Evolutionary conservation across 2,329 filamentous ascomycete species (phyloP).

Genomic region (Colletotrichum sp.): DNA sequence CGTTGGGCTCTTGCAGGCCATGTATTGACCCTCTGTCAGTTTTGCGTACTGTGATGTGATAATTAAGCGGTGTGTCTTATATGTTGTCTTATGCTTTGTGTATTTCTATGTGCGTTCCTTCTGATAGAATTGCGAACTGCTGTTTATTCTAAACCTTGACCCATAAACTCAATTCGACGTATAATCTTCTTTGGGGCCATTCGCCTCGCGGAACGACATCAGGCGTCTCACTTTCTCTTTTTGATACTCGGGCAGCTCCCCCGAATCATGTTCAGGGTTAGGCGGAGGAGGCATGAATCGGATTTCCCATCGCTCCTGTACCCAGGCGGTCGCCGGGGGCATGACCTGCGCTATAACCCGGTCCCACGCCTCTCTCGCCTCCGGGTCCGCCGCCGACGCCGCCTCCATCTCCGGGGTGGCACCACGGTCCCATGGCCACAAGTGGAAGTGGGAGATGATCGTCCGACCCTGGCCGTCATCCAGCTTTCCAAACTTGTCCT

Average conservation of each 20-base stretch:
- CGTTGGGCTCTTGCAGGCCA: too few relatives aligned
- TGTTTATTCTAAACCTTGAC: too few relatives aligned
- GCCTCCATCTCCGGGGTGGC: slow-evolving; percentile 16
- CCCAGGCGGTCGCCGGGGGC: slow-evolving; percentile 25
- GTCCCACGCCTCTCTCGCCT: slow-evolving; percentile 21
- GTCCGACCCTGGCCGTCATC: not conserved
- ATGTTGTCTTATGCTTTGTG: too few relatives aligned
- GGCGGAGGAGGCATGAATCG: not conserved
- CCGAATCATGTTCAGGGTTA: not conserved
- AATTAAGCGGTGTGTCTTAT: too few relatives aligned
- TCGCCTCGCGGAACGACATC: too few relatives aligned
- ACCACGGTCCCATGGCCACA: not conserved
- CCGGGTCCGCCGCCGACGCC: slow-evolving; percentile 9
- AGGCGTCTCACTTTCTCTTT: too few relatives aligned
- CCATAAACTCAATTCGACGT: too few relatives aligned
- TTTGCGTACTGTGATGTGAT: too few relatives aligned
- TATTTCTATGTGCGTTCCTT: too few relatives aligned
- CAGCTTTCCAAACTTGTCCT: not conserved
- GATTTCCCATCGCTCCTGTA: slow-evolving; percentile 26
- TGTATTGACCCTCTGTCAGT: too few relatives aligned
- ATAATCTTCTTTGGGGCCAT: too few relatives aligned
- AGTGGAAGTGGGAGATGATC: slow-evolving; percentile 18
- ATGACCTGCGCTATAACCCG: slow-evolving; percentile 11
- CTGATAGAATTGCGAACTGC: too few relatives aligned
- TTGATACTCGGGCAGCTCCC: not conserved